Base-by-base conservation (phyloP, 176 grass and related monocot genomes). In the Oryza punctata region DNA sequence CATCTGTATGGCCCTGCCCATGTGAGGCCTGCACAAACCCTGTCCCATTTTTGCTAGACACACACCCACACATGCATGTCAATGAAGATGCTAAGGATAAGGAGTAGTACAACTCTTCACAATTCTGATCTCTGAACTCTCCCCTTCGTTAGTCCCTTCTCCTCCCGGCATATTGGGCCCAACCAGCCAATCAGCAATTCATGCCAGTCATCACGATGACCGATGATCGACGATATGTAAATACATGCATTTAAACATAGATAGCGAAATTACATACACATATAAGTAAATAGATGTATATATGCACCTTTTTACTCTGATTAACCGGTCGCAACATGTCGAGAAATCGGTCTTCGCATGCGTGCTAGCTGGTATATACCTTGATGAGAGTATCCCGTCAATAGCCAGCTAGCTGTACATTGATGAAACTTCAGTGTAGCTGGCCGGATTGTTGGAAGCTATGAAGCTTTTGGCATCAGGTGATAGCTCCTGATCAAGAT, bases 1-100 rank as follows among this genome's bases (percentile, higher is more conserved):
- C n/a, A 61, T 61, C n/a, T 61, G 7, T 26, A 67, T 35, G 60
- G 13, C 29, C 26, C 41, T 83, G 47, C 43, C 81, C 81, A 84
- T 76, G 81, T 84, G 71, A 84, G 29, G 28, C 61, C 78, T 69
- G 78, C 44, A 67, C 63, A 79, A 79, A 45, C 21, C 70, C 60
- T 84, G 72, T 76, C 81, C 45, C 19, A 19, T 65, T 74, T 2
- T 5, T 3, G 38, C 18, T 41, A 66, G 47, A 7, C 35, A 72
- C 23, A 43, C 52, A 14, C n/a, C 7, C 52, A 12, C 38, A n/a
- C 8, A 11, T 19, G 3, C 3, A 26, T 21, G 12, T 8, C 26
- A 19, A 69, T 57, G 12, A 38, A 46, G 63, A 47, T 80, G 11
- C 0, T 13, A 54, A 81, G 29, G 52, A 57, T 57, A 27, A 81